Conservation (phyloP, 306 rosid genomes). For the Rubus parviflorus region DNA sequence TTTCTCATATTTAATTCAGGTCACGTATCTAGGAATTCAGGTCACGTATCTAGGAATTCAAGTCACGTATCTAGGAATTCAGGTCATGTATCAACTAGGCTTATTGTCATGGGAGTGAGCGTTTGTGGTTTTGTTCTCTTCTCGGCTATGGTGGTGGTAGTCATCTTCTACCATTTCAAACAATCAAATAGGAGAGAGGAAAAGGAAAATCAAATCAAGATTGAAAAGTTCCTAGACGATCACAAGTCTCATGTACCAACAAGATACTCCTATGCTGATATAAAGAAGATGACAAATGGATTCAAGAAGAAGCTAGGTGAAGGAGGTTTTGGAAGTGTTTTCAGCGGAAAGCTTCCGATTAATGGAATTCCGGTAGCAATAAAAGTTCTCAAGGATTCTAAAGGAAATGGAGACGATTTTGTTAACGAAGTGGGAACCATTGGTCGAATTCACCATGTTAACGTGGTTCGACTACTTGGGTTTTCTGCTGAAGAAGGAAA, state of each 20-base stretch:
- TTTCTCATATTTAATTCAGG: neutral
- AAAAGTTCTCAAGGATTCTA: slow-evolving; percentile 5
- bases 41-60: neutral
- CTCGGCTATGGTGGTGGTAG: neutral
- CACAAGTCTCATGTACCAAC: slow-evolving; percentile 40
- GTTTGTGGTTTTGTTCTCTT: neutral
- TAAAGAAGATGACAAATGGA: slow-evolving; percentile 38
- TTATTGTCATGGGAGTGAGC: neutral
- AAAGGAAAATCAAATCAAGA: slow-evolving; percentile 29
- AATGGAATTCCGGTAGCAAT: neutral
- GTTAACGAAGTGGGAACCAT: slow-evolving; percentile 40
- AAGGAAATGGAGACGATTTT: slow-evolving; percentile 9
- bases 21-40: neutral
- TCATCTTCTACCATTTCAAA: neutral
- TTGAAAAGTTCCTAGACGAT: slow-evolving; percentile 40
- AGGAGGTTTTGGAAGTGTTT: slow-evolving; percentile 41
- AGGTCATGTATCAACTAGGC: neutral
- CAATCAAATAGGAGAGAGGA: neutral
- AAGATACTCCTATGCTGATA: slow-evolving; percentile 37
- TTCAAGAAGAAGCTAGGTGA: slow-evolving; percentile 35
- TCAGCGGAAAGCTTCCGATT: slow-evolving; percentile 28
- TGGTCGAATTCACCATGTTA: slow-evolving; percentile 44
- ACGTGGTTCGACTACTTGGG: slow-evolving; percentile 45
- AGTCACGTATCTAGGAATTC: neutral
- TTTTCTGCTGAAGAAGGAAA: slow-evolving; percentile 40